Evolutionary conservation across 2,329 filamentous ascomycete genomes (phyloP), one percentile per base, ranked within the genome.

Genomic region (Fusarium sp.): DNA sequence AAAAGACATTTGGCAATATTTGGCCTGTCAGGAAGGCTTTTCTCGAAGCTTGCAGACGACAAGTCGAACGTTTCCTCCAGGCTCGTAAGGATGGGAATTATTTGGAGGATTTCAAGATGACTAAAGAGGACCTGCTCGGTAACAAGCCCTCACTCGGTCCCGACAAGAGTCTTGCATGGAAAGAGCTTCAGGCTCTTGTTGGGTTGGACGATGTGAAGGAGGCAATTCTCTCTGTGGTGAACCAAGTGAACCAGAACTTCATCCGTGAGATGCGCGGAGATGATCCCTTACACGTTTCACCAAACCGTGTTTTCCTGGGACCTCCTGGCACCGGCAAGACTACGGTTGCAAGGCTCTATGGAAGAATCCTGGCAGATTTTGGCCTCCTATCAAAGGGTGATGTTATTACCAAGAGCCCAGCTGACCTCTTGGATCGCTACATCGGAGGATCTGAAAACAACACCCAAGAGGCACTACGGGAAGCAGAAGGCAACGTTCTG

Each of bases 281-380:
- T 71, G 82, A 84, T 0, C 77, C 83, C 0, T 78, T 93, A 1
- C 79, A 89, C 55, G 86, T 87, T 59, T 87, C 84, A 0, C 80
- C 93, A 1, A 94, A 93, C 75, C 83, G 84, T 8, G 86, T 92
- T n/a, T 92, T 94, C 62, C 75, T 93, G 2, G 92, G 92, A 1
- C 85, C 84, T 7, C 91, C 92, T 0, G 91, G 92, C 0, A 94
- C 91, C 0, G 91, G 91, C 0, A 94, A 93, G 73, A 93, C 91
- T 0, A 89, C 89, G 0, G 89, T 94, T 0, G 92, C 90, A 0
- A 92, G 91, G 73, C 77, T 93, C 0, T 94, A 93, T 68, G 91
- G 90, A 0, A 81, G 83, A 39, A 90, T 94, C 7, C 79, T 94
- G 6, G 87, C 86, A 1, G 88, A 92, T 66, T 79, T 94, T 21